phyloP scores from a whole-genome alignment of 2,329 filamentous ascomycete genomes.

The Colletotrichum caudatum region DNA sequence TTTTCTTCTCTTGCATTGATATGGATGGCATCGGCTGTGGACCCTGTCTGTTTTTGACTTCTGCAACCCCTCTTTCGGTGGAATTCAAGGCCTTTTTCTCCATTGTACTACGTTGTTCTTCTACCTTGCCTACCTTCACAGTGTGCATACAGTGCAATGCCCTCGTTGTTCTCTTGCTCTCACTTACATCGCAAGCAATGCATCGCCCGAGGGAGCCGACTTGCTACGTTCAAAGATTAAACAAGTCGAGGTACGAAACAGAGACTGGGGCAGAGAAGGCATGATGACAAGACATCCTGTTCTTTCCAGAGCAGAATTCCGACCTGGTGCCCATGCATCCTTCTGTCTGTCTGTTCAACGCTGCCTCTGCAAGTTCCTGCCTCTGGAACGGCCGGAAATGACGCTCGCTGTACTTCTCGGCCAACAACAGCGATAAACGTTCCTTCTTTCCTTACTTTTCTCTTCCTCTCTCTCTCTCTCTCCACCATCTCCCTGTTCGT shows the following conservation, averaged over 20 bases:
- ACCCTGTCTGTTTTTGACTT: slow-evolving; percentile 42
- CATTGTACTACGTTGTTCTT: not conserved
- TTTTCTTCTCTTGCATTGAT: slow-evolving; percentile 6
- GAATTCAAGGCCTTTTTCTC: not conserved
- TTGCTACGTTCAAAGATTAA: not conserved
- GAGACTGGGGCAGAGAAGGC: not conserved
- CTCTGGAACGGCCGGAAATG: slow-evolving; percentile 12
- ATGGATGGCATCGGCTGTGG: not conserved
- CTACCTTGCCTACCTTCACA: not conserved
- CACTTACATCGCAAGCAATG: not conserved
- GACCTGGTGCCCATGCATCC: not conserved
- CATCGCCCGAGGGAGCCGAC: not conserved
- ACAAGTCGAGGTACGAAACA: not conserved
- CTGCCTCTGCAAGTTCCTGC: not conserved
- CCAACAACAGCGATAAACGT: not conserved
- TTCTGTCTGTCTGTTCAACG: not conserved
- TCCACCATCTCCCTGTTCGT: too few relatives aligned
- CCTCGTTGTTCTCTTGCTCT: not conserved
- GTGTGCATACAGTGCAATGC: not conserved
- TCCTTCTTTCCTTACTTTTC: not conserved
- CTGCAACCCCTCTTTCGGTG: slow-evolving; percentile 35
- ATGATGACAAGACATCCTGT: not conserved
- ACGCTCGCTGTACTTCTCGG: slow-evolving; percentile 18
- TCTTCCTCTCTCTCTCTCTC: not conserved
- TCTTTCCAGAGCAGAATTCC: not conserved